Evolutionary conservation across 2,329 filamentous ascomycete species (phyloP).

Genomic region (Esteya vermicola): DNA sequence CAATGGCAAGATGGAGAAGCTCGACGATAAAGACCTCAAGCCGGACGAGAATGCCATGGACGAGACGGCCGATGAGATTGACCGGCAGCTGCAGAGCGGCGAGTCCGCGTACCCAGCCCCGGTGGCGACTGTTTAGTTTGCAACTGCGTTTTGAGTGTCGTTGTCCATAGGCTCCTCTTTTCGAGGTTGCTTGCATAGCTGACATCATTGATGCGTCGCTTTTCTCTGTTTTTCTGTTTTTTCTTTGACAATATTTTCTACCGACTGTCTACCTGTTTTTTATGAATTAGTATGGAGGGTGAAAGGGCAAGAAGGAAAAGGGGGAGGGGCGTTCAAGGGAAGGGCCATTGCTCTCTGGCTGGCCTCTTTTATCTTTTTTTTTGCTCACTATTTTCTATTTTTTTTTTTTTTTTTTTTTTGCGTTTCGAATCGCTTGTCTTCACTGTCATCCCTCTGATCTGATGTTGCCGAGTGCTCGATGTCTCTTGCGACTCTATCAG

Average conservation of each 20-base stretch:
- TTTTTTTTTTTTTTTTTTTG: neutral
- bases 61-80: constrained; percentile 38
- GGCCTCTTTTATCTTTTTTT: neutral
- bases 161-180: too few relatives aligned
- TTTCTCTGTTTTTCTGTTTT: neutral
- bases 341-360: too few relatives aligned
- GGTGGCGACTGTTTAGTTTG: neutral
- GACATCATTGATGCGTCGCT: too few relatives aligned
- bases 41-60: constrained; percentile 26
- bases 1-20: neutral
- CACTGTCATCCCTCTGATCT: too few relatives aligned
- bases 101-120: neutral
- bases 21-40: constrained; percentile 11
- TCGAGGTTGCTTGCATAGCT: neutral
- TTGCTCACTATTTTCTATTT: neutral
- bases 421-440: neutral
- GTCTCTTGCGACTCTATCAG: neutral
- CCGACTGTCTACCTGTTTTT: too few relatives aligned
- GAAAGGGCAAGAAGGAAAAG: too few relatives aligned
- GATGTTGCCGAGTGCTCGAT: too few relatives aligned
- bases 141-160: too few relatives aligned
- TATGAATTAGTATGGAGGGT: too few relatives aligned
- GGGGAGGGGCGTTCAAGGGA: too few relatives aligned
- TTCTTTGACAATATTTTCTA: neutral
- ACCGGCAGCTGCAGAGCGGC: constrained; percentile 33